These are phyloP conservation scores for Hansenula sp. DNA, from an alignment of 1,139 yeast genomes.

Conservation along the genomic window DNA sequence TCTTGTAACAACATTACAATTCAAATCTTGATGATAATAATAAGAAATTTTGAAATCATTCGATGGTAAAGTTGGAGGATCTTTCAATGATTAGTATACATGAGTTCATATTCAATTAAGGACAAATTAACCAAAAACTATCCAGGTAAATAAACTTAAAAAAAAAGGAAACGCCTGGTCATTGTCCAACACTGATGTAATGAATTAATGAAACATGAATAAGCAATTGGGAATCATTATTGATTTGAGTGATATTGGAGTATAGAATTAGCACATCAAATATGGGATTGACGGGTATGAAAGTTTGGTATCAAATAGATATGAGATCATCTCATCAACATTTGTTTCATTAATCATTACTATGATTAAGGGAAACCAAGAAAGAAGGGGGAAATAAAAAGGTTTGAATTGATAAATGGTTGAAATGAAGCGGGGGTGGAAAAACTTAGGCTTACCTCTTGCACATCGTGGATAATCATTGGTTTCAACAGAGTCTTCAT, in stretches of 20 bases:
- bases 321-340: not conserved
- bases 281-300: too few relatives aligned
- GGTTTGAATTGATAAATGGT: not conserved
- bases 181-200: too few relatives aligned
- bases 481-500: too few relatives aligned
- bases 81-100: not conserved
- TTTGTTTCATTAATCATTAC: not conserved
- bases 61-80: constrained; percentile 1
- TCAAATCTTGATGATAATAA: constrained; percentile 15
- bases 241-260: too few relatives aligned
- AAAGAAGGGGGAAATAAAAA: too few relatives aligned
- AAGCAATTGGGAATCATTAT: too few relatives aligned
- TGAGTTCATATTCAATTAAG: not conserved
- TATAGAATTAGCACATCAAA: too few relatives aligned
- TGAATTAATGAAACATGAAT: too few relatives aligned
- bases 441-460: not conserved
- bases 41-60: constrained; percentile 7
- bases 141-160: too few relatives aligned
- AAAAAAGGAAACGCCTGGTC: too few relatives aligned
- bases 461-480: too few relatives aligned
- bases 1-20: constrained; percentile 13
- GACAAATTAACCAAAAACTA: too few relatives aligned
- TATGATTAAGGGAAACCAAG: not conserved
- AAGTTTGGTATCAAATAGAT: not conserved
- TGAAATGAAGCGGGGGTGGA: not conserved